These are phyloP conservation scores for Penicillium nucicola DNA, from an alignment of 495 filamentous ascomycete genomes.

Conservation along the genomic window DNA sequence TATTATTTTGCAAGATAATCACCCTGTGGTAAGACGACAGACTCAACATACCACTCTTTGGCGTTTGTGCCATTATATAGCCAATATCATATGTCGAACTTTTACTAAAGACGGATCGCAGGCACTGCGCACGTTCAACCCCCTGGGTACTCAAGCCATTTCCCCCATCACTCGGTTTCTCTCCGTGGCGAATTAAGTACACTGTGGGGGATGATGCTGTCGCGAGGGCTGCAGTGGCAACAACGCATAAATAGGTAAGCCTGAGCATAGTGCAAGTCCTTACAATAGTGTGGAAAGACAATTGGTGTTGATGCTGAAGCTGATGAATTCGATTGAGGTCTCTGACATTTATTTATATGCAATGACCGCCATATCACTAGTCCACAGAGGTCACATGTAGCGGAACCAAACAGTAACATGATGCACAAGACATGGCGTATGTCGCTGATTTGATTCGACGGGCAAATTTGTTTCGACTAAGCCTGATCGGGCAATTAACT, in stretches of 20 bases:
- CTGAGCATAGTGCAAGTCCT: slow-evolving; percentile 4
- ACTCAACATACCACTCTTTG: slow-evolving; percentile 34
- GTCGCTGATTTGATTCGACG: too few species aligned
- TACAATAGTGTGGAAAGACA: too few species aligned
- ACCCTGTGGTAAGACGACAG: background rate
- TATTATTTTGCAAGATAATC: background rate
- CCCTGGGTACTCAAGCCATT: slow-evolving; percentile 45
- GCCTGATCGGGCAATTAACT: too few species aligned
- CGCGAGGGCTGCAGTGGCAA: slow-evolving; percentile 18
- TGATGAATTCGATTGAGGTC: too few species aligned
- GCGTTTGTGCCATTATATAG: slow-evolving; percentile 51
- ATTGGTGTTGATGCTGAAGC: too few species aligned
- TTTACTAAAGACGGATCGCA: slow-evolving; percentile 45
- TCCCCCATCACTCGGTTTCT: slow-evolving; percentile 47
- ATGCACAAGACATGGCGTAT: too few species aligned
- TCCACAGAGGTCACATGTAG: too few species aligned
- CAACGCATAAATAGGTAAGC: slow-evolving; percentile 10
- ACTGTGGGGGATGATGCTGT: slow-evolving; percentile 33
- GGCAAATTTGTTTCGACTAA: too few species aligned
- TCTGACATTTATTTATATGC: too few species aligned
- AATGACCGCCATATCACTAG: too few species aligned
- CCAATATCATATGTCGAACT: slow-evolving; percentile 47
- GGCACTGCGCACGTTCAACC: slow-evolving; percentile 48
- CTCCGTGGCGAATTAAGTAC: slow-evolving; percentile 58
- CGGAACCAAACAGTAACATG: too few species aligned